Conservation (phyloP, 768 basidiomycete species). For the Paxillus ammoniavirescens region DNA sequence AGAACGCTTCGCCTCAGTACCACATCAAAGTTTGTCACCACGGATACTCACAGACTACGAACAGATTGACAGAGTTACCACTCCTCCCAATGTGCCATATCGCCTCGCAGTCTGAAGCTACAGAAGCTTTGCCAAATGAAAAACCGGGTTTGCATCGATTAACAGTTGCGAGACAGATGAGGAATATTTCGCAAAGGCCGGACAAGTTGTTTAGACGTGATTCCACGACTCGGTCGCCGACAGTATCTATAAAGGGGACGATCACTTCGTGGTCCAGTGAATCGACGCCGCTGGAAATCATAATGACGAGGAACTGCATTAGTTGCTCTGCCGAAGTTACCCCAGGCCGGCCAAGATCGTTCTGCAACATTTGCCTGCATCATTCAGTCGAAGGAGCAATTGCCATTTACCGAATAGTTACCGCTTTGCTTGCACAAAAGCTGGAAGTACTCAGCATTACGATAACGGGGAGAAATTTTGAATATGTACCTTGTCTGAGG, state of each 20-base stretch:
- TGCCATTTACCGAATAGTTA: slow-evolving; percentile 4
- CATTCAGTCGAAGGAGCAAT: neutral
- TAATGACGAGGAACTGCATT: slow-evolving; percentile 25
- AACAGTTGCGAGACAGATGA: slow-evolving; percentile 35
- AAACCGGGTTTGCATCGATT: slow-evolving; percentile 12
- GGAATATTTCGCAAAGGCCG: slow-evolving; percentile 34
- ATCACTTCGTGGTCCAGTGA: slow-evolving; percentile 1
- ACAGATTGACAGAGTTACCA: slow-evolving; percentile 30
- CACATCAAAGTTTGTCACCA: neutral
- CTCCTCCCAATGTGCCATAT: slow-evolving; percentile 39
- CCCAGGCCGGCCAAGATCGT: neutral
- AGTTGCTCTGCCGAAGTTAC: slow-evolving; percentile 13
- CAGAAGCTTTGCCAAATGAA: neutral
- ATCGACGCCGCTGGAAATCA: slow-evolving; percentile 19
- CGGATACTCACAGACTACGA: slow-evolving; percentile 39
- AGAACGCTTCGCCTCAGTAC: neutral
- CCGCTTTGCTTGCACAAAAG: slow-evolving; percentile 11
- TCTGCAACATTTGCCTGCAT: slow-evolving; percentile 14
- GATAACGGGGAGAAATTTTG: neutral
- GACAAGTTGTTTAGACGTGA: neutral
- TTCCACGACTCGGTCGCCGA: slow-evolving; percentile 16
- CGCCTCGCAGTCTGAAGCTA: slow-evolving; percentile 29
- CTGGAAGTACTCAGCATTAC: slow-evolving; percentile 12
- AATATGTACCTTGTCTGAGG: slow-evolving; percentile 20
- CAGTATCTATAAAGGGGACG: slow-evolving; percentile 12